Conservation (phyloP, 176 grass and related monocot genomes). For the Paspalum vaginatum region DNA sequence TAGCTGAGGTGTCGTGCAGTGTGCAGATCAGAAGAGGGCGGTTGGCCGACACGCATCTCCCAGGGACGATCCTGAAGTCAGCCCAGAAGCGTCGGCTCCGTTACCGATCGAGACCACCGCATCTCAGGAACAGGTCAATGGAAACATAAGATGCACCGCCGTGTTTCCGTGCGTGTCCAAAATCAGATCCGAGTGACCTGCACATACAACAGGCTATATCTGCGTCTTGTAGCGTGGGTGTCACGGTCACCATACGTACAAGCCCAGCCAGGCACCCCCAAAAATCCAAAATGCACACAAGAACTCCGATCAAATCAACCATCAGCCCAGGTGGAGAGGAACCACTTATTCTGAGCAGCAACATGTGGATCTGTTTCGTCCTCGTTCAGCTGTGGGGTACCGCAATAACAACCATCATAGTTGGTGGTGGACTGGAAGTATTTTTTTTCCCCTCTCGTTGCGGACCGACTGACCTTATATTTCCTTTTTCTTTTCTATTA, state of each 20-base stretch:
- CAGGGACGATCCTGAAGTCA: slow-evolving; percentile 3
- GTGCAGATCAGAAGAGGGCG: slow-evolving; percentile 26
- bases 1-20: not conserved
- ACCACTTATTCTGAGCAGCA: not conserved
- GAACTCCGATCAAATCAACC: not conserved
- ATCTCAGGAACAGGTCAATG: not conserved
- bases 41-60: slow-evolving; percentile 3
- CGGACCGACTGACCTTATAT: too few species aligned
- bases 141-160: not conserved
- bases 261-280: too few species aligned
- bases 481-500: not conserved
- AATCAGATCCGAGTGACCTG: not conserved
- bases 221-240: too few species aligned
- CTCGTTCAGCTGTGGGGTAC: not conserved
- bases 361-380: slow-evolving; percentile 9
- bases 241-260: too few species aligned
- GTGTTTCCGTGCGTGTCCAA: not conserved
- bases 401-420: slow-evolving; percentile 19
- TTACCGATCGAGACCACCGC: slow-evolving; percentile 15
- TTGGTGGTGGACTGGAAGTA: slow-evolving; percentile 10
- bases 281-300: not conserved
- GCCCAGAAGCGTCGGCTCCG: not conserved
- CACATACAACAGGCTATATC: too few species aligned
- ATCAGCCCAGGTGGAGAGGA: slow-evolving; percentile 13
- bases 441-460: too few species aligned